A percentile compares a stretch with the other conserved stretches of the same genome.
phyloP scores from a whole-genome alignment of 768 basidiomycete species.

The Ephemerocybe angulata region DNA sequence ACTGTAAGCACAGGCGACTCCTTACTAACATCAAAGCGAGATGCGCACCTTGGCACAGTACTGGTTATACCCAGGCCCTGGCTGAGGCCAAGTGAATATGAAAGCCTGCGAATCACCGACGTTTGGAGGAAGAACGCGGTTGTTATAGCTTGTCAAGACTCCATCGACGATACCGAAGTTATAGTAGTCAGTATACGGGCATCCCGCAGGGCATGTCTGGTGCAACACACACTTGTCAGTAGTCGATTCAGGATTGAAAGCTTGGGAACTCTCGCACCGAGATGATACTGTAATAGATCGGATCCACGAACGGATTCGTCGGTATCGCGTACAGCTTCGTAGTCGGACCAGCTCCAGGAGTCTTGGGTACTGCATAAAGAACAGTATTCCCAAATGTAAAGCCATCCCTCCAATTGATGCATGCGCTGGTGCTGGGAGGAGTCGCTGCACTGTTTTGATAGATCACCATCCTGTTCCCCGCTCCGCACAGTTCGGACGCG shows the following conservation, averaged over 20 bases:
- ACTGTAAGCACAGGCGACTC: background rate
- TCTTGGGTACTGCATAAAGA: conserved; percentile 13
- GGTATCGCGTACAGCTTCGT: conserved; percentile 15
- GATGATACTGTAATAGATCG: conserved; percentile 17
- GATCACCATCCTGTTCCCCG: conserved; percentile 38
- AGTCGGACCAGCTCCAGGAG: conserved; percentile 1
- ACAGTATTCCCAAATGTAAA: conserved; percentile 14
- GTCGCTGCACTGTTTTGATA: conserved; percentile 31
- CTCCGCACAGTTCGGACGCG: conserved; percentile 42
- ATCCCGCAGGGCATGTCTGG: conserved; percentile 16
- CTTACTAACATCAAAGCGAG: background rate
- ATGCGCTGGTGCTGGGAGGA: conserved; percentile 14
- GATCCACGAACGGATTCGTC: conserved; percentile 16
- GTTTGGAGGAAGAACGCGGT: conserved; percentile 8
- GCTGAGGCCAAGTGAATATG: conserved; percentile 14
- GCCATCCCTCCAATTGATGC: conserved; percentile 14
- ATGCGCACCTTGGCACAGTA: conserved; percentile 16
- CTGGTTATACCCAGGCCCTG: conserved; percentile 12
- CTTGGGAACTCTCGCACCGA: conserved; percentile 9
- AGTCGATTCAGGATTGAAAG: background rate
- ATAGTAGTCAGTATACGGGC: conserved; percentile 15
- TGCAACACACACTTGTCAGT: background rate
- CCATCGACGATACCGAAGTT: conserved; percentile 14
- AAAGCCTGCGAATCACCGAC: conserved; percentile 18
- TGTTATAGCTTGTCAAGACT: conserved; percentile 12